phyloP scores from a whole-genome alignment of 306 rosid genomes.

The Cucurbita moschata region DNA sequence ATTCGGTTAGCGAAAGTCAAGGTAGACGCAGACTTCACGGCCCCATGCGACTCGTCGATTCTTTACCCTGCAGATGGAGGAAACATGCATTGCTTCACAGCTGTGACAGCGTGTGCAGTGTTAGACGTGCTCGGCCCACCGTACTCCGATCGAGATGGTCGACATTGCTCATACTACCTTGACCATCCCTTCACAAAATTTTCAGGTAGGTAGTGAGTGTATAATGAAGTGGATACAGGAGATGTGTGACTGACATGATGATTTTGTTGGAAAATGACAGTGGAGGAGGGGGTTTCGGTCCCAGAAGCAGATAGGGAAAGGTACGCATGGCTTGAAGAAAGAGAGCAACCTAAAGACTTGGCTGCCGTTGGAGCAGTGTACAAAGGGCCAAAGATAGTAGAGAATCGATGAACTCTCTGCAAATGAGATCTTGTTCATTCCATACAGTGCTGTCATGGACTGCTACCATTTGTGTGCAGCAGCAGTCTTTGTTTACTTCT shows the following conservation, averaged over 20 bases:
- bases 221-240: neutral
- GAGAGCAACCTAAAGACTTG: slow-evolving; percentile 45
- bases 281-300: slow-evolving; percentile 38
- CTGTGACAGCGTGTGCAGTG: slow-evolving; percentile 82
- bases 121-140: slow-evolving; percentile 98
- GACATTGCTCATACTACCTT: slow-evolving; percentile 73
- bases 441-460: slow-evolving; percentile 3
- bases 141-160: slow-evolving; percentile 58
- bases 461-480: neutral
- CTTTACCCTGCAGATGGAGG: slow-evolving; percentile 90
- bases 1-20: slow-evolving; percentile 57
- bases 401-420: slow-evolving; percentile 12
- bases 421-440: neutral
- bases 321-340: slow-evolving; percentile 83
- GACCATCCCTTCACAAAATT: slow-evolving; percentile 41
- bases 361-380: slow-evolving; percentile 46
- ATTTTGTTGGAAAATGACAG: slow-evolving; percentile 16
- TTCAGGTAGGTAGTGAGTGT: slow-evolving; percentile 27
- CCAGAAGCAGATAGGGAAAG: slow-evolving; percentile 42
- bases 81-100: slow-evolving; percentile 89
- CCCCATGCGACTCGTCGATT: slow-evolving; percentile 66
- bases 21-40: slow-evolving; percentile 54
- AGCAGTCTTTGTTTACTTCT: neutral
- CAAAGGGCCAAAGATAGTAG: slow-evolving; percentile 57
- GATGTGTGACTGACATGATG: neutral